A percentile compares a stretch with the other conserved stretches of the same genome.
These are phyloP conservation scores for Termitomyces eurrhizus DNA, from an alignment of 768 basidiomycete species.

Conservation along the genomic window DNA sequence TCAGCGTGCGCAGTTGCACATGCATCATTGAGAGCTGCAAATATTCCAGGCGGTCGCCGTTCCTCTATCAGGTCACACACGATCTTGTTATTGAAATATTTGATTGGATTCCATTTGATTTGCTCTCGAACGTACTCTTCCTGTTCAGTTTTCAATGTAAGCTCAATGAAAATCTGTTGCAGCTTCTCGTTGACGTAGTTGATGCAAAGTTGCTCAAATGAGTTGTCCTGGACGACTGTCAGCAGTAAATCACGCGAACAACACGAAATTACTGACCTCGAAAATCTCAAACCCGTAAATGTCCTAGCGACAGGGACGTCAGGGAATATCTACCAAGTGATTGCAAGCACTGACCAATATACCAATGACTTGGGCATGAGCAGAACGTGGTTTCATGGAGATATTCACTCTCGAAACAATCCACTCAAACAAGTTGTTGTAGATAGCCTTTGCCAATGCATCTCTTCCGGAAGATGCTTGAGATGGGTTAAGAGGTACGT, in stretches of 20 bases:
- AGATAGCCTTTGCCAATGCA: constrained; percentile 92
- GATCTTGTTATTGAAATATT: constrained; percentile 97
- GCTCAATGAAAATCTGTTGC: constrained; percentile 98
- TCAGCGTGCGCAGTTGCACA: constrained; percentile 98
- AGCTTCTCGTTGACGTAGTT: constrained; percentile 99
- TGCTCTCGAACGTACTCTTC: constrained; percentile 98
- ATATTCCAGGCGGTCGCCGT: constrained; percentile 92
- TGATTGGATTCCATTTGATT: constrained; percentile 99
- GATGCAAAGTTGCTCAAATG: constrained; percentile 97
- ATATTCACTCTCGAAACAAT: constrained; percentile 94
- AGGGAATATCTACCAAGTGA: constrained; percentile 3
- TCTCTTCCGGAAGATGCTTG: constrained; percentile 89
- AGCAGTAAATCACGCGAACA: constrained; percentile 3
- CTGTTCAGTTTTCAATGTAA: constrained; percentile 98
- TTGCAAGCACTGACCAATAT: constrained; percentile 60
- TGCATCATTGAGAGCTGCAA: constrained; percentile 98
- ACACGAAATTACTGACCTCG: constrained; percentile 46
- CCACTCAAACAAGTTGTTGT: constrained; percentile 99
- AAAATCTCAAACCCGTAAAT: constrained; percentile 99
- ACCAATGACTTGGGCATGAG: constrained; percentile 80
- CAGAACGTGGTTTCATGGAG: constrained; percentile 86
- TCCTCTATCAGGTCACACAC: constrained; percentile 99
- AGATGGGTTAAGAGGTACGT: constrained; percentile 90
- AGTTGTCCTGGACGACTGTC: constrained; percentile 65
- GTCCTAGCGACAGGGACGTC: constrained; percentile 48